These are phyloP conservation scores for Hanseniaspora mollemarum DNA, from an alignment of 805 yeast genomes.

Conservation along the genomic window DNA sequence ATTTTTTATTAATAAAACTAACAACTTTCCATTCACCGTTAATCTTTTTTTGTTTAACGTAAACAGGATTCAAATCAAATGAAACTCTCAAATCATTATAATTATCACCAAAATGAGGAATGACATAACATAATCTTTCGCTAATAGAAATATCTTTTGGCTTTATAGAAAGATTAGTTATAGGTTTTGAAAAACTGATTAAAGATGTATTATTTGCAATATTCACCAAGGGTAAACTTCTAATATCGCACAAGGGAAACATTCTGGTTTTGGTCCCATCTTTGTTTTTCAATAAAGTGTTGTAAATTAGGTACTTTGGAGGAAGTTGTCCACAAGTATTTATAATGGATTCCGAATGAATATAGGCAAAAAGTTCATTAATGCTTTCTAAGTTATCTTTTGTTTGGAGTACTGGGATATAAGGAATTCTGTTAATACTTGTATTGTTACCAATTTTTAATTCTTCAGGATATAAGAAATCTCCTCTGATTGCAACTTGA, in stretches of 20 bases:
- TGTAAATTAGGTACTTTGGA: slow-evolving; percentile 67
- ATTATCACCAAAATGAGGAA: slow-evolving; percentile 79
- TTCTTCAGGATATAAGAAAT: slow-evolving; percentile 50
- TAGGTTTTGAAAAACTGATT: slow-evolving; percentile 76
- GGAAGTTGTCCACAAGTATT: slow-evolving; percentile 54
- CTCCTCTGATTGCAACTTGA: slow-evolving; percentile 78
- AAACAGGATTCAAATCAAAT: slow-evolving; percentile 79
- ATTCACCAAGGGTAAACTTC: slow-evolving; percentile 64
- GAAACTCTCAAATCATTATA: slow-evolving; percentile 72
- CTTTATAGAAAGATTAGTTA: slow-evolving; percentile 73
- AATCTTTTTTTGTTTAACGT: slow-evolving; percentile 58
- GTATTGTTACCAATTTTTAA: slow-evolving; percentile 47
- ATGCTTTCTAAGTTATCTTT: slow-evolving; percentile 29
- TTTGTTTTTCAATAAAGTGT: slow-evolving; percentile 47
- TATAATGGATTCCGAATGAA: slow-evolving; percentile 69
- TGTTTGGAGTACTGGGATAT: slow-evolving; percentile 41
- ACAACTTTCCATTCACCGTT: slow-evolving; percentile 55
- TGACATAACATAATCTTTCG: slow-evolving; percentile 76
- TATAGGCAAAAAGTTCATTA: slow-evolving; percentile 50
- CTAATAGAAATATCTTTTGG: slow-evolving; percentile 56
- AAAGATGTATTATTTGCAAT: slow-evolving; percentile 63
- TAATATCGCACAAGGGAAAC: slow-evolving; percentile 63
- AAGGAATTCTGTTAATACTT: slow-evolving; percentile 51
- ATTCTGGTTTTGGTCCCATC: slow-evolving; percentile 45
- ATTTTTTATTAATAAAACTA: slow-evolving; percentile 26